Base-by-base conservation (phyloP, 495 filamentous ascomycete species). In the Aspergillus heteromorphus region DNA sequence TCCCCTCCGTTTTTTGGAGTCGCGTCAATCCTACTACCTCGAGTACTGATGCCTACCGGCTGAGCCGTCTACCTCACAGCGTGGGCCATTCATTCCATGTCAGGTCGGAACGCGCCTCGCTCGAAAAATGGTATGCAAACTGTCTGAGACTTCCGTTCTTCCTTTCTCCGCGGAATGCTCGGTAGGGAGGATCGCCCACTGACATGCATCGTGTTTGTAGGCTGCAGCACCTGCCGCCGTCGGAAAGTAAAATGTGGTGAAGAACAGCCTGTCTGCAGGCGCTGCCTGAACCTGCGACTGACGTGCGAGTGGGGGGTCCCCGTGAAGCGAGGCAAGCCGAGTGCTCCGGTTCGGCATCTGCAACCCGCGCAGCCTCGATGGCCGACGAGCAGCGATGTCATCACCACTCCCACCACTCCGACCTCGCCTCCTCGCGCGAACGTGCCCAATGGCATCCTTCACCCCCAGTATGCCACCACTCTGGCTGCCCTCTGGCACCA, bases 161-260 rank as follows among this genome's bases (percentile, higher is more conserved):
- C 20, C n/a, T 21, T 49, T 53, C 40, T 50, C 51, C 54, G 54
- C 50, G 51, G 45, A 40, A 53, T 45, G 18, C 57, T 40, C 41
- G 18, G 36, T 31, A 49, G 17, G 25, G 40, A n/a, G 19, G n/a
- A n/a, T n/a, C n/a, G n/a, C 38, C 13, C 1, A 34, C 19, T 38
- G 48, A 45, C 57, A 49, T 48, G 53, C 45, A 29, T 49, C 4
- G 18, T n/a, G n/a, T n/a, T n/a, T n/a, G n/a, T 29, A 75, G 71
- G 73, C 57, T 75, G 78, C 66, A 76, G 71, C 61, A 80, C 79
- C 40, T 82, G 79, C 61, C 76, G 78, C 42, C 76, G 77, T 54
- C 73, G 79, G 31, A 82, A 82, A 55, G 74, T 82, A 11, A 79
- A 80, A 63, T 82, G 79, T 56, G 79, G 78, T 49, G 79, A 82